Conservation (phyloP, 768 basidiomycete genomes). For the Phylloporus sp. region DNA sequence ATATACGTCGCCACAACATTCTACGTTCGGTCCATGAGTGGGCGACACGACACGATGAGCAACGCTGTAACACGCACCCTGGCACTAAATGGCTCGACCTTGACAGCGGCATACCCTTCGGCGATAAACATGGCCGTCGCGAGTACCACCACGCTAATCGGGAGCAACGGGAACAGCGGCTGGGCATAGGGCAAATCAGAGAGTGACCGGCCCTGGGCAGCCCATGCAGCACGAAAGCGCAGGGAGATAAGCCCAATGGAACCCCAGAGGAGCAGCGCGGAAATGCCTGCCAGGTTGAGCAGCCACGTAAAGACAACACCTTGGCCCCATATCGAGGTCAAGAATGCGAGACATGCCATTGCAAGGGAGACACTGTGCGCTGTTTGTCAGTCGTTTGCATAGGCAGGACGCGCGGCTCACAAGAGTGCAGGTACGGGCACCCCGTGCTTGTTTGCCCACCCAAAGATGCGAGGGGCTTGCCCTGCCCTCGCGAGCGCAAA, state of each 20-base stretch:
- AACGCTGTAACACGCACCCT: conserved; percentile 34
- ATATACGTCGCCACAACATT: conserved; percentile 56
- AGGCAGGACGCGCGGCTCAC: conserved; percentile 33
- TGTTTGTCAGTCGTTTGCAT: background rate
- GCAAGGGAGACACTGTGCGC: conserved; percentile 43
- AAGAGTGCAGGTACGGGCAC: conserved; percentile 57
- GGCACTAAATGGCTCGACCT: conserved; percentile 40
- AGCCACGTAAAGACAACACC: conserved; percentile 57
- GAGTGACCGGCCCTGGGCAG: conserved; percentile 46
- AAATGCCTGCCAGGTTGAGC: conserved; percentile 61
- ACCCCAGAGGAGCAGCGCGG: conserved; percentile 64
- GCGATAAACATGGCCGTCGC: conserved; percentile 51
- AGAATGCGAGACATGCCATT: conserved; percentile 48
- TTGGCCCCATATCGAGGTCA: conserved; percentile 57
- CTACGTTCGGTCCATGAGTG: conserved; percentile 20
- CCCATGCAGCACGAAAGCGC: conserved; percentile 62
- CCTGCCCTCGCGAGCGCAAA: conserved; percentile 59
- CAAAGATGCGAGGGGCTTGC: conserved; percentile 62
- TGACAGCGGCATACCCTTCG: conserved; percentile 49
- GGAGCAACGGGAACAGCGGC: conserved; percentile 51
- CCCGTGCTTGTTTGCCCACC: conserved; percentile 59
- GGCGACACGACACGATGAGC: background rate
- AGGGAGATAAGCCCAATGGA: conserved; percentile 52
- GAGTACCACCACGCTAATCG: conserved; percentile 47
- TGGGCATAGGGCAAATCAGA: conserved; percentile 57